Base-by-base conservation (phyloP, 2,329 filamentous ascomycete genomes). In the Colletotrichum phormii region DNA sequence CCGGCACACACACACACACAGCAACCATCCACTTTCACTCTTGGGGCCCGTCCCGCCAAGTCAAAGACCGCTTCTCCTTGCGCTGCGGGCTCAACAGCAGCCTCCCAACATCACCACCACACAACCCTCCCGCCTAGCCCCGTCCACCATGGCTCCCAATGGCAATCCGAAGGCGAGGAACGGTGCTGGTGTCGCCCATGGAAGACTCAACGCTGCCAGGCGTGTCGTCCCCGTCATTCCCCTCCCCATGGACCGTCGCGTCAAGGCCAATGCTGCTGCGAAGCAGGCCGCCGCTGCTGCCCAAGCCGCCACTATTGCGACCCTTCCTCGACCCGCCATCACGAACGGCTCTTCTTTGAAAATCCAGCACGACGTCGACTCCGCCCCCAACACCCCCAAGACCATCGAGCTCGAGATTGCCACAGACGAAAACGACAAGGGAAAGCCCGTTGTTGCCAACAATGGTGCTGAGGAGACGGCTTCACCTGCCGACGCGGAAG, bases 151-250 rank as follows among this genome's bases (percentile, higher is more conserved):
- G 72, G 69, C 72, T 65, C 59, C 69, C 69, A 69, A 72, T 64
- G 70, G 64, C 72, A 64, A 72, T 26, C 51, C 70, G 60, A 65
- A 73, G 71, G 71, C 67, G 67, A 71, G 71, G 71, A 71, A 65
- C 37, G 61, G 71, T 71, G 71, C 60, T 33, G 71, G 71, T 73
- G 71, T 61, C 67, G 66, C 61, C 54, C 26, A 62, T 42, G 72
- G 72, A 60, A 69, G 64, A 62, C 54, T 60, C 33, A 24, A 18
- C 35, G 13, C 49, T 24, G 9, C 55, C 31, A 82, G 81, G 75
- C 78, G 81, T 60, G 78, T 84, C 53, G 77, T 81, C 69, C 83
- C 83, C 71, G 83, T 79, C 67, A 80, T 84, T 58, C 83, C 83
- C 61, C 75, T 84, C 73, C 81, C 81, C 22, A 79, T 82, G 64